Conservation (phyloP, 1,284 basidiomycete genomes). For the Inonotus obliquus region DNA sequence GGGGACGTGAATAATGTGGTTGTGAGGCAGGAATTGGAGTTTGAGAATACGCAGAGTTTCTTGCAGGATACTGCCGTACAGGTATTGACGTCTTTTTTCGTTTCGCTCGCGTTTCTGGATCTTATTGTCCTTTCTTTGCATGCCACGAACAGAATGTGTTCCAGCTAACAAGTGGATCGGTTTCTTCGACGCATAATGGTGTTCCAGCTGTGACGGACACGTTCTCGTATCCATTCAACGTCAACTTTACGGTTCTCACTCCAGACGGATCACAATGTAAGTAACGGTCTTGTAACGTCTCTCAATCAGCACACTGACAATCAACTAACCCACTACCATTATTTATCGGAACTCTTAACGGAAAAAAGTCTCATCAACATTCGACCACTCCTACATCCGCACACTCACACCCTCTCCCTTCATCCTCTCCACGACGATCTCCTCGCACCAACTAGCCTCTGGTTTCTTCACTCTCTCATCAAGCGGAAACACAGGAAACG, state of each 20-base stretch:
- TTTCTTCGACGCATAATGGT: slow-evolving; percentile 58
- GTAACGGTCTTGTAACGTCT: slow-evolving; percentile 25
- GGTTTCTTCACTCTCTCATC: slow-evolving; percentile 48
- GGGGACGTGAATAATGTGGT: slow-evolving; percentile 48
- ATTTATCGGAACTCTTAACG: neutral
- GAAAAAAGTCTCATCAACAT: slow-evolving; percentile 43
- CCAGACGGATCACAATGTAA: slow-evolving; percentile 46
- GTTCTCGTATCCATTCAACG: slow-evolving; percentile 61
- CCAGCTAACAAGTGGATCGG: slow-evolving; percentile 53
- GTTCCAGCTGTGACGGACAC: slow-evolving; percentile 46
- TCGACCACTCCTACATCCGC: slow-evolving; percentile 69
- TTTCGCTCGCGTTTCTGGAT: neutral
- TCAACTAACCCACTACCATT: neutral
- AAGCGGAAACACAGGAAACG: slow-evolving; percentile 56
- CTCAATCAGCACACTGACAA: no score
- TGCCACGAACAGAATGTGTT: slow-evolving; percentile 45
- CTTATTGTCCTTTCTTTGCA: neutral
- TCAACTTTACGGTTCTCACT: slow-evolving; percentile 49
- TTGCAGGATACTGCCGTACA: slow-evolving; percentile 43
- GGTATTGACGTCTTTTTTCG: slow-evolving; percentile 35
- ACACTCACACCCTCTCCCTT: slow-evolving; percentile 53
- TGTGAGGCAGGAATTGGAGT: slow-evolving; percentile 50
- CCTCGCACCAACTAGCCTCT: slow-evolving; percentile 50
- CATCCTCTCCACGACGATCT: slow-evolving; percentile 51
- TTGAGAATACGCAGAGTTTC: slow-evolving; percentile 52